Evolutionary conservation across 2,329 filamentous ascomycete species (phyloP).

Genomic region (Zelopaecilomyces penicillatus): DNA sequence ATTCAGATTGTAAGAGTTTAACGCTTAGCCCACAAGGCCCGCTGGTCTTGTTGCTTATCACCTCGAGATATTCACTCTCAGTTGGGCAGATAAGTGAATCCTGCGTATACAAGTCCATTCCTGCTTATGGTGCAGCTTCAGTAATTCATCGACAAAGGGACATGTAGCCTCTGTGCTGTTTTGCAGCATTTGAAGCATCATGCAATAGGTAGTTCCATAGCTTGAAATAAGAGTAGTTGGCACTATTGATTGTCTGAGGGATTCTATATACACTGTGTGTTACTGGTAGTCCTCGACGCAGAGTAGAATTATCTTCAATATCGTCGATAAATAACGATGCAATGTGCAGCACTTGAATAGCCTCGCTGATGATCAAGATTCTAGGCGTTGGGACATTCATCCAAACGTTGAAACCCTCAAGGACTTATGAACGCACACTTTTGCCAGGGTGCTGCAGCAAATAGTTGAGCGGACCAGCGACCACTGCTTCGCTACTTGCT

Average conservation of each 20-base stretch:
- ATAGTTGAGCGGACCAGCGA: too few relatives aligned
- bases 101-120: conserved; percentile 20
- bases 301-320: conserved; percentile 26
- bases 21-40: conserved; percentile 13
- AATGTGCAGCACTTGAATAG: background rate
- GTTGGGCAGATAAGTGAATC: conserved; percentile 12
- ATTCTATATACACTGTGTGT: conserved; percentile 28
- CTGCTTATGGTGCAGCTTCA: conserved; percentile 18
- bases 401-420: too few relatives aligned
- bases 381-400: background rate
- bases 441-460: too few relatives aligned
- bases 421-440: too few relatives aligned
- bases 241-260: conserved; percentile 28
- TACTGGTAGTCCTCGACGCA: conserved; percentile 25
- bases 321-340: conserved; percentile 22
- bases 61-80: conserved; percentile 17
- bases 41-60: conserved; percentile 19
- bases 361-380: background rate
- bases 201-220: too few relatives aligned
- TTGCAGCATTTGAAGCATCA: too few relatives aligned
- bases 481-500: too few relatives aligned
- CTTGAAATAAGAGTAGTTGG: conserved; percentile 16
- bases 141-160: conserved; percentile 16
- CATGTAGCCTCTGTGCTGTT: too few relatives aligned
- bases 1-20: conserved; percentile 10